These are phyloP conservation scores for Botryotinia convoluta DNA, from an alignment of 2,329 filamentous ascomycete genomes.

Conservation along the genomic window DNA sequence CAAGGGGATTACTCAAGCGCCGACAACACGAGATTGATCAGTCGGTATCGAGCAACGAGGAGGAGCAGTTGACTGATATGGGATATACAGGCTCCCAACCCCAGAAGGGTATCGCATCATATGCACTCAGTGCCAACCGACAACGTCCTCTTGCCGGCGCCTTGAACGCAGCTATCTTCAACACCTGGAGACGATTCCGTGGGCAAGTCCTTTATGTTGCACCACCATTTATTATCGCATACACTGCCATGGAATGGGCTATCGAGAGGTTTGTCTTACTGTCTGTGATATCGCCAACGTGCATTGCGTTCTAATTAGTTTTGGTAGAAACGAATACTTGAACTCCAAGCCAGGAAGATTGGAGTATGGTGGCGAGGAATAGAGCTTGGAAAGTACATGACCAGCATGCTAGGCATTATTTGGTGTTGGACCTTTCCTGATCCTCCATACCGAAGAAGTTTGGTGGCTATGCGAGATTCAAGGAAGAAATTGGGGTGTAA, in stretches of 20 bases:
- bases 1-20: not conserved
- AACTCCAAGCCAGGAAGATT: slow-evolving; percentile 74
- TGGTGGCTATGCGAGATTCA: slow-evolving; percentile 21
- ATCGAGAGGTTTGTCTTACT: slow-evolving; percentile 70
- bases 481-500: slow-evolving; percentile 29
- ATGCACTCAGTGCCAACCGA: slow-evolving; percentile 80
- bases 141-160: slow-evolving; percentile 83
- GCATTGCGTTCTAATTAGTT: not conserved
- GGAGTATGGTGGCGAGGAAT: slow-evolving; percentile 47
- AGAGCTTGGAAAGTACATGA: slow-evolving; percentile 23
- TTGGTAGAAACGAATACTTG: slow-evolving; percentile 69
- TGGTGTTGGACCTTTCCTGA: slow-evolving; percentile 31
- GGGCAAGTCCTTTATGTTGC: slow-evolving; percentile 86
- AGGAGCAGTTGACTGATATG: slow-evolving; percentile 28
- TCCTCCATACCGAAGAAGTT: slow-evolving; percentile 23
- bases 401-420: slow-evolving; percentile 30
- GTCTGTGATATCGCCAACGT: not conserved
- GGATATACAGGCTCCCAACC: slow-evolving; percentile 51
- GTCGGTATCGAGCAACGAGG: not conserved
- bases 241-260: slow-evolving; percentile 87
- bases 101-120: slow-evolving; percentile 65
- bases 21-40: not conserved
- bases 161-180: slow-evolving; percentile 84
- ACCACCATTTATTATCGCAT: slow-evolving; percentile 74
- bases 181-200: slow-evolving; percentile 84